Evolutionary conservation across 345 rosid species (phyloP), one percentile per base, ranked within the genome.

Genomic region (Eucalyptus pumila): DNA sequence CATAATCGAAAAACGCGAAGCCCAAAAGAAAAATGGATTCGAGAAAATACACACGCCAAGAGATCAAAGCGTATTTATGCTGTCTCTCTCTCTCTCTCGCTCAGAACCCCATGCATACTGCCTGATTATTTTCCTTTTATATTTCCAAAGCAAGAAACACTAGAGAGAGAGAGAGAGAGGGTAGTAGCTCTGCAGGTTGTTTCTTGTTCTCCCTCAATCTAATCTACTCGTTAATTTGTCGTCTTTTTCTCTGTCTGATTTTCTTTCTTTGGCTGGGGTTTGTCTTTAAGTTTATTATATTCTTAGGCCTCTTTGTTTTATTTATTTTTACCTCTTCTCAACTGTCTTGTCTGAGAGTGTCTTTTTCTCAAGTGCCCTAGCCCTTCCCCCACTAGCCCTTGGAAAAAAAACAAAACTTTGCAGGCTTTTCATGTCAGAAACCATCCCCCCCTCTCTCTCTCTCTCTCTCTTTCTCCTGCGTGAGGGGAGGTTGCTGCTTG

Each of bases 341-440:
- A 91, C 90, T 93, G 95, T 96, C 96, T 94, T 95, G 98, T 94
- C 96, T 91, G 93, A 92, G 69, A 50, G 91, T 91, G 95, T 91
- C 93, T 91, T 94, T 93, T 92, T 93, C 93, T 91, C 93, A 91
- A 94, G 94, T 93, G 89, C 91, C 92, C 90, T 90, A 37, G 88
- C 89, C 93, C 93, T 91, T 92, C 89, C 90, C 90, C 92, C 91
- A 91, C 93, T 91, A 93, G 91, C 91, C 90, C 47, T 76, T 6
- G 3, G 24, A 11, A 76, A 37, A 6, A 89, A 91, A 92, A 93
- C 95, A 90, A 91, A 91, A 92, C 93, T 88, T 91, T 93, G 93
- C 96, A 95, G 95, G 65, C 92, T 90, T 93, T 76, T 40, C 88
- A 87, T 94, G 94, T 94, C 95, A 93, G 97, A 92, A 50, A 23